Conservation (phyloP, 805 yeast genomes). For the Blastobotrys chiropterorum region DNA sequence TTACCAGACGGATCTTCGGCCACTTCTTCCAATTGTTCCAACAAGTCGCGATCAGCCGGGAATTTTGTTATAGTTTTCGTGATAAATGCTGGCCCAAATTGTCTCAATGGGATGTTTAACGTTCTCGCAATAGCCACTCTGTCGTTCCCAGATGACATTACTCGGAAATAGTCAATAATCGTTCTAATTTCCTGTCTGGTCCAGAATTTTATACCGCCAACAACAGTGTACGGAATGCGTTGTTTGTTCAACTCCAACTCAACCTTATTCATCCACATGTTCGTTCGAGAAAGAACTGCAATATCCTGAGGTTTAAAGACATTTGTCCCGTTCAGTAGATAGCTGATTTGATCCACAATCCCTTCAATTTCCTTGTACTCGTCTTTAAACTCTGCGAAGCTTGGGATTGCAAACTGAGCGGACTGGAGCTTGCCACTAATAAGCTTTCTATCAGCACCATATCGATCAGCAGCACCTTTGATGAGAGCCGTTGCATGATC, state of each 20-base stretch:
- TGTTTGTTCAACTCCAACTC: conserved; percentile 55
- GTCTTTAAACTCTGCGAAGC: conserved; percentile 34
- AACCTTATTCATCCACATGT: conserved; percentile 52
- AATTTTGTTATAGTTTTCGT: not conserved
- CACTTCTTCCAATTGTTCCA: not conserved
- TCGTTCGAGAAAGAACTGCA: conserved; percentile 64
- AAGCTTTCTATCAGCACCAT: conserved; percentile 11
- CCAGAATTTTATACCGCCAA: conserved; percentile 78
- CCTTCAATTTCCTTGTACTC: conserved; percentile 51
- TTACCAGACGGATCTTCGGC: not conserved
- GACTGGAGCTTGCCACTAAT: conserved; percentile 1
- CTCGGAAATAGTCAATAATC: conserved; percentile 59
- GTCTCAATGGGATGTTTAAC: conserved; percentile 46
- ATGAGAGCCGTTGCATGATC: conserved; percentile 59
- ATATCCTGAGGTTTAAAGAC: conserved; percentile 52
- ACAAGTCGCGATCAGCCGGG: not conserved
- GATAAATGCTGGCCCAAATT: not conserved
- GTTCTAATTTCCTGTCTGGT: conserved; percentile 61
- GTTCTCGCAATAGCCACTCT: conserved; percentile 52
- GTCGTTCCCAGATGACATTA: conserved; percentile 54
- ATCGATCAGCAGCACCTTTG: conserved; percentile 43
- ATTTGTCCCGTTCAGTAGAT: conserved; percentile 40
- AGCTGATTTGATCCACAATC: conserved; percentile 50
- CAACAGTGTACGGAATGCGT: conserved; percentile 58
- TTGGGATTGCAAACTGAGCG: conserved; percentile 21